Conservation (phyloP, 2,329 filamentous ascomycete genomes). For the Aspergillus amoenus region DNA sequence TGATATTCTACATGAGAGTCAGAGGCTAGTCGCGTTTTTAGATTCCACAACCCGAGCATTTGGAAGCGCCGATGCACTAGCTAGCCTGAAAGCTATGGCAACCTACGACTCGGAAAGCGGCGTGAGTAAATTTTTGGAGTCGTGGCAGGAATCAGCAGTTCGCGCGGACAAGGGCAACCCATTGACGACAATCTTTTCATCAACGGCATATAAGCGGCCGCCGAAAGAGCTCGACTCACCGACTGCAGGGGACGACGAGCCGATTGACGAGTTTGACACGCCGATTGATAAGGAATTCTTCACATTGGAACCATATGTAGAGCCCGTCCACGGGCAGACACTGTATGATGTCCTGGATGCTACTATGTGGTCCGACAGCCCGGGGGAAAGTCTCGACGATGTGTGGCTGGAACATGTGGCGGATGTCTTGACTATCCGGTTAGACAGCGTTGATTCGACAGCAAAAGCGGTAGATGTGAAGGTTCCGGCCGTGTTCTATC, state of each 20-base stretch:
- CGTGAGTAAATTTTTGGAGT: conserved; percentile 48
- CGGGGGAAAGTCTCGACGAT: conserved; percentile 42
- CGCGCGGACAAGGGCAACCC: conserved; percentile 42
- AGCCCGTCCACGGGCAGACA: conserved; percentile 40
- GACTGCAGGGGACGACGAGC: neutral
- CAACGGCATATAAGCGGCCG: conserved; percentile 42
- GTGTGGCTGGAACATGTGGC: conserved; percentile 51
- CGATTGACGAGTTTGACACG: neutral
- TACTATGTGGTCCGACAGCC: conserved; percentile 48
- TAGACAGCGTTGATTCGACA: conserved; percentile 36
- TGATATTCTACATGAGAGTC: conserved; percentile 56
- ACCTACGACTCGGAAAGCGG: conserved; percentile 35
- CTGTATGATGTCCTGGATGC: conserved; percentile 57
- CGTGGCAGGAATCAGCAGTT: conserved; percentile 50
- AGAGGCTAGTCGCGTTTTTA: conserved; percentile 62
- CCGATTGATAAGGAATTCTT: conserved; percentile 34
- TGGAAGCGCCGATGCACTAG: conserved; percentile 55
- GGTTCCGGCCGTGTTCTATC: conserved; percentile 55
- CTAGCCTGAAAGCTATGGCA: conserved; percentile 40
- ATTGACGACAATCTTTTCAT: conserved; percentile 48
- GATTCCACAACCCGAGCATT: conserved; percentile 59
- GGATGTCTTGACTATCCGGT: conserved; percentile 56
- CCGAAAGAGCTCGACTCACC: neutral
- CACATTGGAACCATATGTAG: conserved; percentile 39
- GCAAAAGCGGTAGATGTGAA: conserved; percentile 45